Conservation (phyloP, 768 basidiomycete genomes). For the Rhizopogon vulgaris region DNA sequence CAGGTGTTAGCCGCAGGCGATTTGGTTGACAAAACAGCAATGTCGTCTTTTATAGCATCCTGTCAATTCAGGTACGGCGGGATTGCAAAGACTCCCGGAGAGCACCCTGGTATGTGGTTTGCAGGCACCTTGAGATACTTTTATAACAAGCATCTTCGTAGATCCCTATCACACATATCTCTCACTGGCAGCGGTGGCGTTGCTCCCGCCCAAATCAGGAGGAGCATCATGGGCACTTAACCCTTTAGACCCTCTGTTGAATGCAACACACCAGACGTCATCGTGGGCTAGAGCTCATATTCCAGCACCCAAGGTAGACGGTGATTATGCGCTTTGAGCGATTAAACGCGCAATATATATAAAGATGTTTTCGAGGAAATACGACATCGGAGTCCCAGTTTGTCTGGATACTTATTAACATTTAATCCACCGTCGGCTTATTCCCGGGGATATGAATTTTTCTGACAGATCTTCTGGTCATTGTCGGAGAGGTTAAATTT, state of each 20-base stretch:
- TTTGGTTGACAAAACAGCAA: slow-evolving; percentile 49
- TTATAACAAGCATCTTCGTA: slow-evolving; percentile 21
- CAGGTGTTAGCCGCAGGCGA: slow-evolving; percentile 65
- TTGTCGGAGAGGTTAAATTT: too few species aligned
- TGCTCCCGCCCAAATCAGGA: slow-evolving; percentile 44
- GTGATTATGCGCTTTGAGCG: background rate
- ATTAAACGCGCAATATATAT: background rate
- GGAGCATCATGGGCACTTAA: slow-evolving; percentile 50
- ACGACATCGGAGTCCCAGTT: too few species aligned
- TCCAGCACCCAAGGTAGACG: slow-evolving; percentile 19
- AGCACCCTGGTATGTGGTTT: slow-evolving; percentile 58
- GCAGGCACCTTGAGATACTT: background rate
- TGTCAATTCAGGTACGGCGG: slow-evolving; percentile 92
- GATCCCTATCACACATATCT: slow-evolving; percentile 97
- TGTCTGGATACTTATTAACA: too few species aligned
- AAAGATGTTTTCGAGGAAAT: too few species aligned
- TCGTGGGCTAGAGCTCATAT: slow-evolving; percentile 62
- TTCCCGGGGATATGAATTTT: background rate
- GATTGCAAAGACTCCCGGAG: slow-evolving; percentile 77
- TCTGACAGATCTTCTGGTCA: background rate
- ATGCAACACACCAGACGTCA: slow-evolving; percentile 60
- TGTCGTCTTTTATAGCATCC: slow-evolving; percentile 56
- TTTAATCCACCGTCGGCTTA: background rate
- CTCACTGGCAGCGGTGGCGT: slow-evolving; percentile 72
- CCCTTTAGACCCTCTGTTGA: slow-evolving; percentile 62